Percentiles rank a stretch among this genome's conserved stretches.
Conservation (phyloP, 2,329 filamentous ascomycete species). For the Fusarium oligoseptatum region DNA sequence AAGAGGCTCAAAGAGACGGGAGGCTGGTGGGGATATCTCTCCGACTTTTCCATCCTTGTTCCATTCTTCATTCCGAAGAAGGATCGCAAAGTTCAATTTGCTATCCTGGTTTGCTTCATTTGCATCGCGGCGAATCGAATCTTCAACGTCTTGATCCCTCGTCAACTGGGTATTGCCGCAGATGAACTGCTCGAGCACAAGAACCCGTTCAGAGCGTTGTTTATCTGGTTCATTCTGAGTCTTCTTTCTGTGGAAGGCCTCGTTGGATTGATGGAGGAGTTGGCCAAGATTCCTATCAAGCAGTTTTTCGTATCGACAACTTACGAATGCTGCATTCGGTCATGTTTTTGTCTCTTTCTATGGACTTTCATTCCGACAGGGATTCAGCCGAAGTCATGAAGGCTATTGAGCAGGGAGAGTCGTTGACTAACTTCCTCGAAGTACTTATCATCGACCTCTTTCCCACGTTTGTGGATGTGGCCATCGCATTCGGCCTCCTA, state of each 20-base stretch:
- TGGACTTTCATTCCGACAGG: conserved; percentile 78
- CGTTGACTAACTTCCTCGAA: conserved; percentile 71
- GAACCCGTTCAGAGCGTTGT: conserved; percentile 36
- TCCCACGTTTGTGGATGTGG: conserved; percentile 73
- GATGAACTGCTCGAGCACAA: conserved; percentile 45
- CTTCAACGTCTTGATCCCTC: conserved; percentile 50
- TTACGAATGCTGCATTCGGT: conserved; percentile 72
- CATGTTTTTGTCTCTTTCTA: conserved; percentile 77
- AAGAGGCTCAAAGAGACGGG: conserved; percentile 47
- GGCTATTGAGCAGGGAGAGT: conserved; percentile 73
- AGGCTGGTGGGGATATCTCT: conserved; percentile 50
- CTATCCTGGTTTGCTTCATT: conserved; percentile 42
- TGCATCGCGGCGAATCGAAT: conserved; percentile 43
- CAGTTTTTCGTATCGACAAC: conserved; percentile 62
- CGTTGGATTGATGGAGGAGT: conserved; percentile 29
- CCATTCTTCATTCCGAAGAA: conserved; percentile 50
- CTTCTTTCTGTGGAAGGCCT: conserved; percentile 21
- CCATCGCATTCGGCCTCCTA: conserved; percentile 71
- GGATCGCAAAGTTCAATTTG: conserved; percentile 49
- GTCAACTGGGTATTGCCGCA: conserved; percentile 49
- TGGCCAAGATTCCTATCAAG: conserved; percentile 52
- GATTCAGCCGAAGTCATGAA: conserved; percentile 74
- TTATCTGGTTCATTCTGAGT: conserved; percentile 36
- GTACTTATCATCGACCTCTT: conserved; percentile 70
- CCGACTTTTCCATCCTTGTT: conserved; percentile 49